Percentiles rank a stretch among this genome's conserved stretches.
Conservation (phyloP, 495 filamentous ascomycete species). For the Xylaria flabelliformis region DNA sequence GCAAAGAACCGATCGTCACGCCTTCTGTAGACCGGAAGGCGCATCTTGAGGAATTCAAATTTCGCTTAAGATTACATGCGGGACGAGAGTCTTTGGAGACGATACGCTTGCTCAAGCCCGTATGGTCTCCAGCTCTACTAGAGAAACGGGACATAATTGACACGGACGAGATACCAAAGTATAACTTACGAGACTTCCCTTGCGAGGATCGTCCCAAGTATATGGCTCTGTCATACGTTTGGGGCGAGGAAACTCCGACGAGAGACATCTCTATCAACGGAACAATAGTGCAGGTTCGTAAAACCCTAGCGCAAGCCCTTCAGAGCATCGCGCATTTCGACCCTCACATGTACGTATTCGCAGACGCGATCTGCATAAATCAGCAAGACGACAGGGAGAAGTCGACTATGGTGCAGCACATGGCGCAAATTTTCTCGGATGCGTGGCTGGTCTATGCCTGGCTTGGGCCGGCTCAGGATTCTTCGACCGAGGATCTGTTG, state of each 20-base stretch:
- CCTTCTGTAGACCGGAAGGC: neutral
- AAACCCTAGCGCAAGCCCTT: slow-evolving; percentile 17
- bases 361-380: slow-evolving; percentile 43
- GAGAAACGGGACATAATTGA: neutral
- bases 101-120: neutral
- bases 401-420: slow-evolving; percentile 36
- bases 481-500: slow-evolving; percentile 3
- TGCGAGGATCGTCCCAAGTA: neutral
- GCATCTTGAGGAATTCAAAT: neutral
- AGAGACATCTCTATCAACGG: slow-evolving; percentile 20
- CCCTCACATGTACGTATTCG: slow-evolving; percentile 28
- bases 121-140: neutral
- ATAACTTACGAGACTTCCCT: neutral
- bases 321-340: neutral
- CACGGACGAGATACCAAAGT: neutral
- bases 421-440: slow-evolving; percentile 35
- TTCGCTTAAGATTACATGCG: neutral
- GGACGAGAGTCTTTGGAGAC: neutral
- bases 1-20: neutral
- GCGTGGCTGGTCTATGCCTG: slow-evolving; percentile 24
- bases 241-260: neutral
- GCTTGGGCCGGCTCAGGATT: slow-evolving; percentile 8
- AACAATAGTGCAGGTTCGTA: neutral
- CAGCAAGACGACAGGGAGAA: slow-evolving; percentile 38
- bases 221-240: slow-evolving; percentile 26